These are phyloP conservation scores for Vitis hybrid DNA, from an alignment of 177 flowering plant genomes.

Conservation along the genomic window DNA sequence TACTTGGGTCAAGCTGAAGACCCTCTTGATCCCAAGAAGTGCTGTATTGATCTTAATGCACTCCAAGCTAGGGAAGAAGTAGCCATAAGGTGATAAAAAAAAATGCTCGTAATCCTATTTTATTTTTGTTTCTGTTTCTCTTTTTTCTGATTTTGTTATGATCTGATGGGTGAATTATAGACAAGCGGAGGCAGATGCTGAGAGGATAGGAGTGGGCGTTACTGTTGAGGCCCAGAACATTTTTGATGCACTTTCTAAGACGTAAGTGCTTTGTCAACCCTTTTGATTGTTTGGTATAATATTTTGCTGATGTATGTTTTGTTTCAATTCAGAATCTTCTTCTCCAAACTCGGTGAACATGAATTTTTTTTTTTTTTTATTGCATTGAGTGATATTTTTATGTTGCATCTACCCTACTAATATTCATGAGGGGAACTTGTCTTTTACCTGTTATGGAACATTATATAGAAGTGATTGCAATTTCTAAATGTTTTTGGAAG, in stretches of 20 bases:
- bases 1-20: constrained; percentile 71
- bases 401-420: too few relatives aligned
- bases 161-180: constrained; percentile 35
- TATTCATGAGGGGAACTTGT: too few relatives aligned
- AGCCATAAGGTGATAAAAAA: constrained; percentile 64
- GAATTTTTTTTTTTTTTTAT: too few relatives aligned
- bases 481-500: too few relatives aligned
- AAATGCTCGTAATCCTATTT: neutral
- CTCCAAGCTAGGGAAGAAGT: constrained; percentile 70
- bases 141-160: neutral
- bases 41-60: constrained; percentile 61
- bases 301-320: neutral
- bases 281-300: neutral
- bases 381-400: too few relatives aligned
- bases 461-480: too few relatives aligned
- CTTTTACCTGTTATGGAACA: too few relatives aligned
- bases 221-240: constrained; percentile 82
- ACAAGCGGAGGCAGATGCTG: constrained; percentile 89
- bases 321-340: too few relatives aligned
- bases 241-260: constrained; percentile 89
- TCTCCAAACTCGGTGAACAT: too few relatives aligned
- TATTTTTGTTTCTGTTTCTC: neutral
- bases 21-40: constrained; percentile 66
- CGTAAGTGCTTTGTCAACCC: constrained; percentile 41
- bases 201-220: constrained; percentile 94